A percentile compares a stretch with the other conserved stretches of the same genome.
phyloP scores from a whole-genome alignment of 805 yeast species.

The Hemisphaericaspora nanyangensis region DNA sequence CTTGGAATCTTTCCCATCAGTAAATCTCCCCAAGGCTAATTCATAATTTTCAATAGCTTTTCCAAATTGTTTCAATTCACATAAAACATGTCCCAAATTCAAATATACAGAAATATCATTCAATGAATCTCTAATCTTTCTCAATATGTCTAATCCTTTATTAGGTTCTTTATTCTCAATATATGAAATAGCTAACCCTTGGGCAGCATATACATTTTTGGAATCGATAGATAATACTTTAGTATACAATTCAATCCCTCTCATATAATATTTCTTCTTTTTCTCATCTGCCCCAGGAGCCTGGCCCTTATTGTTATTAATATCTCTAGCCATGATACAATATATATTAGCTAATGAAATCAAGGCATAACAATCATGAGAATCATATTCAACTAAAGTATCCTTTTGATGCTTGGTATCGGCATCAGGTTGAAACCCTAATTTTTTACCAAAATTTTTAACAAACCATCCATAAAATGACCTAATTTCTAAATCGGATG shows the following conservation, averaged over 20 bases:
- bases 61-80: constrained; percentile 76
- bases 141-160: constrained; percentile 78
- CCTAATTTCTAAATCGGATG: constrained; percentile 74
- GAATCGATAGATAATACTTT: constrained; percentile 85
- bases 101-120: constrained; percentile 79
- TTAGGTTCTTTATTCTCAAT: constrained; percentile 77
- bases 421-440: constrained; percentile 46
- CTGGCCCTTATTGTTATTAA: constrained; percentile 31
- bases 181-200: constrained; percentile 90
- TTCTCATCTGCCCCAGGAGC: constrained; percentile 36
- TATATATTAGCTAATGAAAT: constrained; percentile 88
- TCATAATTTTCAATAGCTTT: constrained; percentile 90
- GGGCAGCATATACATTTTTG: constrained; percentile 91
- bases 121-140: constrained; percentile 85
- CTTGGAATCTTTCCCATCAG: constrained; percentile 60
- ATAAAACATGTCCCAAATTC: constrained; percentile 82
- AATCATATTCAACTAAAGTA: constrained; percentile 74
- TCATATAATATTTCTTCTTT: constrained; percentile 70
- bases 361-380: constrained; percentile 87
- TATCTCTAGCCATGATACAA: constrained; percentile 75
- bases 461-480: constrained; percentile 92
- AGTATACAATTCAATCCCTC: constrained; percentile 90
- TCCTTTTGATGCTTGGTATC: constrained; percentile 82
- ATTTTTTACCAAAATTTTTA: constrained; percentile 51
- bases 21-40: constrained; percentile 65